Evolutionary conservation across 2,329 filamentous ascomycete genomes (phyloP).

Genomic region (Penicillium fuscoglaucum): DNA sequence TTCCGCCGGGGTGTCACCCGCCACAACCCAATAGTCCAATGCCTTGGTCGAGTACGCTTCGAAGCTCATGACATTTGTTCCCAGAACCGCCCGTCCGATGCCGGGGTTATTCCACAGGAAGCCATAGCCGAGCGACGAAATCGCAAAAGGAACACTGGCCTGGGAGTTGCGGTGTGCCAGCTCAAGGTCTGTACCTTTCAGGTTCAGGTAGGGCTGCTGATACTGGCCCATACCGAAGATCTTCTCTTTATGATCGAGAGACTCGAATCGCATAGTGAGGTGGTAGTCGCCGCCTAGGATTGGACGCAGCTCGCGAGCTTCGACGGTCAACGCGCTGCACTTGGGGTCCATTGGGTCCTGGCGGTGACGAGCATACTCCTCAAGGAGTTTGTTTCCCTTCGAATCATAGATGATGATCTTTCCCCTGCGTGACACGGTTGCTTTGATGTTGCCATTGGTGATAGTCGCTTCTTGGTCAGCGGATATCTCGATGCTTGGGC

Average conservation of each 20-base stretch:
- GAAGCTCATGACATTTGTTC: constrained; percentile 62
- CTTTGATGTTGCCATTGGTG: constrained; percentile 52
- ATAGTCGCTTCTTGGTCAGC: constrained; percentile 40
- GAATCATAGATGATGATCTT: constrained; percentile 53
- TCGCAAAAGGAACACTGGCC: constrained; percentile 62
- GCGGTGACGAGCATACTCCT: constrained; percentile 56
- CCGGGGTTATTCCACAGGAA: constrained; percentile 67
- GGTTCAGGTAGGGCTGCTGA: constrained; percentile 62
- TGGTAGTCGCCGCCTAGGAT: constrained; percentile 57
- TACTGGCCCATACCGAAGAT: constrained; percentile 72
- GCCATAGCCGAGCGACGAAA: constrained; percentile 63
- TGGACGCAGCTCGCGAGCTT: constrained; percentile 60
- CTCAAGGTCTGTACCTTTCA: constrained; percentile 64
- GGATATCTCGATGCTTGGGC: constrained; percentile 19
- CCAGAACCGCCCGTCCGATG: constrained; percentile 61
- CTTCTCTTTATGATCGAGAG: constrained; percentile 55
- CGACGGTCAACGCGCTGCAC: constrained; percentile 57
- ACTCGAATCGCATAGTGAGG: constrained; percentile 61
- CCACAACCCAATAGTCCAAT: constrained; percentile 66
- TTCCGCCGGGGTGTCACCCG: constrained; percentile 55
- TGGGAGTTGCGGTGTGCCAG: constrained; percentile 68
- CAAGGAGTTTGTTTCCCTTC: constrained; percentile 48
- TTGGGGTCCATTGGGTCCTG: constrained; percentile 57
- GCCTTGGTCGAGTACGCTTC: constrained; percentile 59
- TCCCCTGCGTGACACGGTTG: constrained; percentile 48